Conservation (phyloP, 2,329 filamentous ascomycete species). For the Clarireedia paspali region DNA sequence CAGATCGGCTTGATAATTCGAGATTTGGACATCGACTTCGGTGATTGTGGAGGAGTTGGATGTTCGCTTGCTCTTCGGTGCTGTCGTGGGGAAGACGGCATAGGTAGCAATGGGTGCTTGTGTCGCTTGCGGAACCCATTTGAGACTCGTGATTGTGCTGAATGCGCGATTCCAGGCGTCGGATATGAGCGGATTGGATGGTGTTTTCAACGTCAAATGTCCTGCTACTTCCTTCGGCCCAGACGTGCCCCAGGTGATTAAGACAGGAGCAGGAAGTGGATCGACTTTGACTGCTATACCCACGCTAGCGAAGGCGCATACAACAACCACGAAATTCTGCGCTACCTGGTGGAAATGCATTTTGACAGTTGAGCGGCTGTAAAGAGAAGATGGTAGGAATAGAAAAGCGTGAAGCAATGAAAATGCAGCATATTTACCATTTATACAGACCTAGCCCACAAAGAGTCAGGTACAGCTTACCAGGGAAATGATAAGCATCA, state of each 20-base stretch:
- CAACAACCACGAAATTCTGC: neutral
- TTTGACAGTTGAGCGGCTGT: too few species aligned
- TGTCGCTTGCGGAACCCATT: slow-evolving; percentile 46
- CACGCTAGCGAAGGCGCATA: too few species aligned
- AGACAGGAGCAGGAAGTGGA: slow-evolving; percentile 1
- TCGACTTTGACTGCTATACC: neutral
- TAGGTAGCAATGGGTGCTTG: slow-evolving; percentile 45
- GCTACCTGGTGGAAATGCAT: too few species aligned
- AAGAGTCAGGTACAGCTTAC: too few species aligned
- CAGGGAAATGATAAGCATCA: too few species aligned
- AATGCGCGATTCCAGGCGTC: slow-evolving; percentile 44
- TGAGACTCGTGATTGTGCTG: slow-evolving; percentile 38
- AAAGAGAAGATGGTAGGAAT: too few species aligned
- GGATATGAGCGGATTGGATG: slow-evolving; percentile 32
- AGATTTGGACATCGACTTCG: slow-evolving; percentile 38
- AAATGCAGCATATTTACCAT: too few species aligned
- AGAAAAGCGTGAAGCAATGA: too few species aligned
- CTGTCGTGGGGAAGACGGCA: slow-evolving; percentile 40
- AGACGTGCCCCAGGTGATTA: slow-evolving; percentile 19
- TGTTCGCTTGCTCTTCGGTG: slow-evolving; percentile 24
- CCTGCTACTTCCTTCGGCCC: slow-evolving; percentile 38
- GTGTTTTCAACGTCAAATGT: slow-evolving; percentile 32
- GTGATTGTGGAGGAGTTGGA: slow-evolving; percentile 28
- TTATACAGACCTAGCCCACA: too few species aligned
- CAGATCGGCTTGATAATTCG: slow-evolving; percentile 38